Evolutionary conservation across 1,139 yeast species (phyloP), one percentile per base, ranked within the genome.

Genomic region (Yamadazyma pseudoaaseri): DNA sequence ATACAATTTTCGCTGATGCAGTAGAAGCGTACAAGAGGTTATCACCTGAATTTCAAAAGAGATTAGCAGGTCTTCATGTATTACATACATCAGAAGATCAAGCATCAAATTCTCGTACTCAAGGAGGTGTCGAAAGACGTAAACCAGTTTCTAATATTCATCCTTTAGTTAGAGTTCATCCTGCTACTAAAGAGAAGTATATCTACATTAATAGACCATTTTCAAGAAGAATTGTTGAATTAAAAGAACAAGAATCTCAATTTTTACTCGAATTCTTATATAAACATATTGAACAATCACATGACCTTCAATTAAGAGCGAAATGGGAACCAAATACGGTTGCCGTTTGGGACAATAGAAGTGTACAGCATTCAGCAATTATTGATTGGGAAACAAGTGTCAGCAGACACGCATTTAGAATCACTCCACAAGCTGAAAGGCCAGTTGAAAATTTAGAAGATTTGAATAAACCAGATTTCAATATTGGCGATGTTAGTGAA

Each of bases 311-410:
- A 42, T 52, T 61, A 37, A 58, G 71, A 49, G 72, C 66, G 11
- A 54, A 43, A 18, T 65, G 70, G 66, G 70, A 62, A 45, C 64
- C 68, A 18, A 55, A 54, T 33, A 77, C 86, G 5, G 81, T 83
- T 20, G 86, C 79, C 16, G 58, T 80, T 15, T 83, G 87, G 85
- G 89, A 82, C 49, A 81, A 81, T 59, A 70, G 89, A 56, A 63
- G 81, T 47, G 75, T 77, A 20, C 59, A 71, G 27, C 89, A 82
- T 54, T 61, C 81, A 16, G 87, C 89, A 4, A 62, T 76, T 28
- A 62, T 75, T 36, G 87, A 81, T 55, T 79, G 82, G 81, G 57
- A 52, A 21, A 36, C 43, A n/a, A 73, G 71, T 13, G 67, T 73
- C 33, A 60, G 74, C 25, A 72, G 92, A 58, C 89, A 82, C 24